Conservation (phyloP, 345 rosid genomes). For the Citrus hindsii region DNA sequence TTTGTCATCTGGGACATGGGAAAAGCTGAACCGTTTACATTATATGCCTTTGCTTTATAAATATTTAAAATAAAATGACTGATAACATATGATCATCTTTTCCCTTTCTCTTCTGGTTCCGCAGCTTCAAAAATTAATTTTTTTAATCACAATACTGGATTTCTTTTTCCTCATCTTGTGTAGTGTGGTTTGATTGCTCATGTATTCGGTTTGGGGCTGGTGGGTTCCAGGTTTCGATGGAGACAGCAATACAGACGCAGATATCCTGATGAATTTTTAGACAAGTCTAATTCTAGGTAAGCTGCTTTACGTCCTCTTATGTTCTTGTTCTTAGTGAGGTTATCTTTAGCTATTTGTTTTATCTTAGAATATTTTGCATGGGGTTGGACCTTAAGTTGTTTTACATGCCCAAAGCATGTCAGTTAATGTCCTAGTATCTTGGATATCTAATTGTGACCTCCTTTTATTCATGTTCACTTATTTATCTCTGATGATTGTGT, state of each 20-base stretch:
- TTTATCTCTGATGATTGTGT: not conserved
- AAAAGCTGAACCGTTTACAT: not conserved
- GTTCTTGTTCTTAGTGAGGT: not conserved
- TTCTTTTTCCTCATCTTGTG: not conserved
- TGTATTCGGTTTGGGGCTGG: constrained; percentile 6
- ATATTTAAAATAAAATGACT: not conserved
- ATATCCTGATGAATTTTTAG: constrained; percentile 92
- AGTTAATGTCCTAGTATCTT: not conserved
- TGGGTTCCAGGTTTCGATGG: constrained; percentile 72
- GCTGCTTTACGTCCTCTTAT: not conserved
- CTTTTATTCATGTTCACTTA: not conserved
- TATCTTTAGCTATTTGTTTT: not conserved
- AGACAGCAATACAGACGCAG: constrained; percentile 72
- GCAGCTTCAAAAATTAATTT: not conserved
- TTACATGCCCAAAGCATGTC: not conserved
- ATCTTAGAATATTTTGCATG: not conserved
- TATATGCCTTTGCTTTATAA: not conserved
- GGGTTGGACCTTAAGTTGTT: not conserved
- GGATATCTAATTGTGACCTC: not conserved
- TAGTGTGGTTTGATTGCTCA: not conserved
- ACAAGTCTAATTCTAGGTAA: constrained; percentile 79
- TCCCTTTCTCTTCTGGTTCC: not conserved
- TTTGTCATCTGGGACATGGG: not conserved
- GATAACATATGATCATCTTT: not conserved
- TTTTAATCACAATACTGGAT: not conserved